Percentiles rank a stretch among this genome's conserved stretches.
Conservation (phyloP, 495 filamentous ascomycete genomes). For the Xylaria curta region DNA sequence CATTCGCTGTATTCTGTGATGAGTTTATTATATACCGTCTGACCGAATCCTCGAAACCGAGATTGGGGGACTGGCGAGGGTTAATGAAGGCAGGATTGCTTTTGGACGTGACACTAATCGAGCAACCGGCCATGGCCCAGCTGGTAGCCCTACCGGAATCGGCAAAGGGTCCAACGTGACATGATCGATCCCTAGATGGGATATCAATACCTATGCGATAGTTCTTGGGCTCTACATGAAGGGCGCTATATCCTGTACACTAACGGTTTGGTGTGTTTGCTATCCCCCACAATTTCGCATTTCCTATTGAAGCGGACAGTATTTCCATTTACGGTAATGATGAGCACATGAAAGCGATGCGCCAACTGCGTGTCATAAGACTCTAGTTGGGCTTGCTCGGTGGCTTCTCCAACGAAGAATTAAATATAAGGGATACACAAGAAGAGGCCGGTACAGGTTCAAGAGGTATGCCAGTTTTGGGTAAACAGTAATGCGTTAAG, state of each 20-base stretch:
- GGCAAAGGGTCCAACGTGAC: not conserved
- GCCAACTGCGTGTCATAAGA: not conserved
- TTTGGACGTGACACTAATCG: not conserved
- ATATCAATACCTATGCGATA: not conserved
- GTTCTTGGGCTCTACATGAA: not conserved
- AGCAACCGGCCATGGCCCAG: not conserved
- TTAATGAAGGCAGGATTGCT: not conserved
- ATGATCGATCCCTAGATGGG: not conserved
- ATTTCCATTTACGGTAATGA: conserved; percentile 5
- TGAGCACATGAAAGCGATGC: not conserved
- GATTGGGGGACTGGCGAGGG: not conserved
- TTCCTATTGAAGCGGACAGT: not conserved
- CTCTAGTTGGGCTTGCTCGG: not conserved
- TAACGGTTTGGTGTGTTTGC: not conserved
- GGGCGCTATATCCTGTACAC: not conserved
- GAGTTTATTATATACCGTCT: not conserved
- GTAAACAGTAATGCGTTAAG: not conserved
- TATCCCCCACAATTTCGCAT: not conserved
- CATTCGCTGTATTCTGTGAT: not conserved
- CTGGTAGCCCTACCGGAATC: not conserved
- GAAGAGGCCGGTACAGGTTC: not conserved
- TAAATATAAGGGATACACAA: not conserved
- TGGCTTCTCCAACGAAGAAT: not conserved
- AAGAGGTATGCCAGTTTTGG: not conserved
- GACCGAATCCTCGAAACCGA: not conserved